A percentile compares a stretch with the other conserved stretches of the same genome.
phyloP scores from a whole-genome alignment of 2,329 filamentous ascomycete species.

The Pseudocercospora pini-densiflorae region DNA sequence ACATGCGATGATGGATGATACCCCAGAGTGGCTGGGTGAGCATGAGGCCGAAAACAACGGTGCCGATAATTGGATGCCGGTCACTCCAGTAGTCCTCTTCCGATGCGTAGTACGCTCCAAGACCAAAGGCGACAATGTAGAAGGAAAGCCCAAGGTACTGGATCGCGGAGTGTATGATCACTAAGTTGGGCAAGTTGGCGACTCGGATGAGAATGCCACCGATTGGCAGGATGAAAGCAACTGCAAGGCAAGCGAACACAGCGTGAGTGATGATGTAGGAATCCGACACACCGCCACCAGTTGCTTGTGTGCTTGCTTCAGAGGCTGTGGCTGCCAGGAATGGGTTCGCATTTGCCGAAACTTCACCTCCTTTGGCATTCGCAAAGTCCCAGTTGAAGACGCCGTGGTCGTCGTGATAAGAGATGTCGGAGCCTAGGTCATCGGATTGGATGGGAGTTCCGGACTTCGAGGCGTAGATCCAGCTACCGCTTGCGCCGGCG shows the following conservation, averaged over 20 bases:
- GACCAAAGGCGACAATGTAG: constrained; percentile 54
- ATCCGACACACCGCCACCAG: constrained; percentile 6
- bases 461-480: constrained; percentile 56
- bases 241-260: constrained; percentile 49
- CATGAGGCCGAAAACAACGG: constrained; percentile 55
- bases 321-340: constrained; percentile 37
- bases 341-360: constrained; percentile 46
- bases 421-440: constrained; percentile 48
- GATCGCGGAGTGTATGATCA: constrained; percentile 52
- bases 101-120: constrained; percentile 48
- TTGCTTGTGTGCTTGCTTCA: constrained; percentile 14
- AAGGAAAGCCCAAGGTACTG: constrained; percentile 56
- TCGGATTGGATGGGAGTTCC: constrained; percentile 57
- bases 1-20: constrained; percentile 57
- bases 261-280: constrained; percentile 48
- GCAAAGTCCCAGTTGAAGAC: constrained; percentile 54
- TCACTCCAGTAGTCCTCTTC: constrained; percentile 45
- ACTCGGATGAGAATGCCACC: constrained; percentile 52
- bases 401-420: constrained; percentile 50
- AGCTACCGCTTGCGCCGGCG: constrained; percentile 46
- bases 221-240: constrained; percentile 51
- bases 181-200: constrained; percentile 47
- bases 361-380: constrained; percentile 53
- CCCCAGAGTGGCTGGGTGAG: constrained; percentile 61
- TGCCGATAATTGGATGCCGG: constrained; percentile 58